Conservation (phyloP, 306 rosid genomes). For the Calophaca sinica region DNA sequence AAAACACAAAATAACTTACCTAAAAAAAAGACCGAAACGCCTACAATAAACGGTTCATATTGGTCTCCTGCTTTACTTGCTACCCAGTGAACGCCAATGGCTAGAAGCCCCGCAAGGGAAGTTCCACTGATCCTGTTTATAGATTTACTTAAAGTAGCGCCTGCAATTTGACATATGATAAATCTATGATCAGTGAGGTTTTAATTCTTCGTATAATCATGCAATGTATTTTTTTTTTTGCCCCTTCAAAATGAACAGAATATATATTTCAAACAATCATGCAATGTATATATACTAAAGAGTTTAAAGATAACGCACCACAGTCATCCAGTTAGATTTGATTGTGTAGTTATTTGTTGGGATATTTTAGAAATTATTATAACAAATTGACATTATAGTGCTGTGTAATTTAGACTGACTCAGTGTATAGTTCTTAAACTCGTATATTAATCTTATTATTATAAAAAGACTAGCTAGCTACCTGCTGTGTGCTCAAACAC, state of each 20-base stretch:
- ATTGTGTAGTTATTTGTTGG: too few species aligned
- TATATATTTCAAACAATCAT: too few species aligned
- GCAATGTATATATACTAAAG: too few species aligned
- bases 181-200: background rate
- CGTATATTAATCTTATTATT: too few species aligned
- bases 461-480: slow-evolving; percentile 43
- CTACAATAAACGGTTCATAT: slow-evolving; percentile 62
- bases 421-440: too few species aligned
- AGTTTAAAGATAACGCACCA: too few species aligned
- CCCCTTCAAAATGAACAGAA: too few species aligned
- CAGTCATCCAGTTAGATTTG: too few species aligned
- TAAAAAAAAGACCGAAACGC: slow-evolving; percentile 66
- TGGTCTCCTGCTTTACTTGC: slow-evolving; percentile 65
- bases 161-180: slow-evolving; percentile 50
- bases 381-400: background rate
- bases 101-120: slow-evolving; percentile 68
- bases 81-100: slow-evolving; percentile 72
- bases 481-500: slow-evolving; percentile 71
- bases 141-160: slow-evolving; percentile 64
- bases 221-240: too few species aligned
- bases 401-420: too few species aligned
- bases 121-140: slow-evolving; percentile 76
- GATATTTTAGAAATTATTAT: too few species aligned
- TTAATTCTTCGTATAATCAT: too few species aligned
- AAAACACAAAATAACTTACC: slow-evolving; percentile 48